A percentile compares a stretch with the other conserved stretches of the same genome.
These are phyloP conservation scores for Ogataea dorogensis DNA, from an alignment of 805 yeast species.

Conservation along the genomic window DNA sequence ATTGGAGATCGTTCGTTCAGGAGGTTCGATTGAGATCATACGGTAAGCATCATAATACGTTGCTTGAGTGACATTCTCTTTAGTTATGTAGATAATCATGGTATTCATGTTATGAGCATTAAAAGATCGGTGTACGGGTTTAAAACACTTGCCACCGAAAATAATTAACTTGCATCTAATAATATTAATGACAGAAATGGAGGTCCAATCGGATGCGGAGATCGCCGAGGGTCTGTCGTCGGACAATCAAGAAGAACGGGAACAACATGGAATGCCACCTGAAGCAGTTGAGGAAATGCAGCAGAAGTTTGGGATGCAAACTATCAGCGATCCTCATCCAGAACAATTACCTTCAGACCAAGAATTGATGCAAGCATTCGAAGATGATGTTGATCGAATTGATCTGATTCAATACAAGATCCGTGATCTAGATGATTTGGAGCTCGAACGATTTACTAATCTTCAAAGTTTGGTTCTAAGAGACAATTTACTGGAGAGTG, in stretches of 20 bases:
- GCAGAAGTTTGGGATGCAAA: conserved; percentile 30
- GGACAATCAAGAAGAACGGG: conserved; percentile 3
- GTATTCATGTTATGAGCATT: neutral
- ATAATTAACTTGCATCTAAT: neutral
- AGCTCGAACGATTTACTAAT: conserved; percentile 52
- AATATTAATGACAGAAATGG: neutral
- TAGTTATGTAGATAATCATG: conserved; percentile 6
- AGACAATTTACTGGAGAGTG: conserved; percentile 76
- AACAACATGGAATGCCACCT: conserved; percentile 6
- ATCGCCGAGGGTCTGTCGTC: conserved; percentile 5
- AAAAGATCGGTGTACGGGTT: conserved; percentile 1
- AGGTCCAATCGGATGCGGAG: conserved; percentile 13
- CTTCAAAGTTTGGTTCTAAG: conserved; percentile 69
- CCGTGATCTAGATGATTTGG: conserved; percentile 57
- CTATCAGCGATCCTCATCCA: conserved; percentile 40
- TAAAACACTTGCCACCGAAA: neutral
- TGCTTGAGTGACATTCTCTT: neutral
- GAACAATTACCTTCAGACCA: conserved; percentile 67
- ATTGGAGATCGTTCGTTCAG: neutral
- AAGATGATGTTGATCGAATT: conserved; percentile 56
- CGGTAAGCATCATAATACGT: neutral
- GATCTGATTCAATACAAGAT: conserved; percentile 74
- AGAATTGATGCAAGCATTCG: conserved; percentile 57
- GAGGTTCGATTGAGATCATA: too few species aligned
- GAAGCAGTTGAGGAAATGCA: conserved; percentile 19